Evolutionary conservation across 2,329 filamentous ascomycete genomes (phyloP).

Genomic region (Ophiostoma fasciatum): DNA sequence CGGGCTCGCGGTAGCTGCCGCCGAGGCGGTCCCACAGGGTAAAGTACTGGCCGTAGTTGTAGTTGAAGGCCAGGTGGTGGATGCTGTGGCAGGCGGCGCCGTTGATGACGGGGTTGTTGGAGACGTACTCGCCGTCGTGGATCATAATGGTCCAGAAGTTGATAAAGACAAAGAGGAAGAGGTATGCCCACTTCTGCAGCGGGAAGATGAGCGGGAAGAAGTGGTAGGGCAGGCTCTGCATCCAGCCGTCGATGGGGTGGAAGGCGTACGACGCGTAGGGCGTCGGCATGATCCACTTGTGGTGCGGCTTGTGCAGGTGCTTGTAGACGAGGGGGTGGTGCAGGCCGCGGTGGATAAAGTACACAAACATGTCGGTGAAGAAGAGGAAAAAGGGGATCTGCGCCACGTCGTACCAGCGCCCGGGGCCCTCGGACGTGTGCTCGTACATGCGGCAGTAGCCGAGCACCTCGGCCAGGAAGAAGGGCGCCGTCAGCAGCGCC

Average conservation of each 20-base stretch:
- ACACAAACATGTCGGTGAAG: conserved; percentile 84
- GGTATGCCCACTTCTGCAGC: conserved; percentile 78
- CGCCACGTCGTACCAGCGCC: conserved; percentile 58
- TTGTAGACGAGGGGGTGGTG: conserved; percentile 77
- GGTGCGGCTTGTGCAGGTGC: conserved; percentile 85
- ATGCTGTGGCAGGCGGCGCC: conserved; percentile 87
- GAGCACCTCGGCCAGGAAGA: conserved; percentile 70
- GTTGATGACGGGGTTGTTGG: conserved; percentile 83
- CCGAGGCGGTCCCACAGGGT: conserved; percentile 83
- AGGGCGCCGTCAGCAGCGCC: conserved; percentile 64
- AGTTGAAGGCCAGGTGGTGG: conserved; percentile 79
- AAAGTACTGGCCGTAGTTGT: conserved; percentile 92
- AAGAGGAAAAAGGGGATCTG: conserved; percentile 82
- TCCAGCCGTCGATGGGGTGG: conserved; percentile 83
- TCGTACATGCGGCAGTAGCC: conserved; percentile 85
- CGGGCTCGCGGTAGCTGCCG: conserved; percentile 75
- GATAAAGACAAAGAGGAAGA: conserved; percentile 77
- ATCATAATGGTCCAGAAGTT: conserved; percentile 97
- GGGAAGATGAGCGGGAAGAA: conserved; percentile 87
- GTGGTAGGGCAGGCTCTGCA: conserved; percentile 83
- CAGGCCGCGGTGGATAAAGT: conserved; percentile 78
- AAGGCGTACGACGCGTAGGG: conserved; percentile 88
- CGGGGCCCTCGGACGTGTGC: conserved; percentile 57
- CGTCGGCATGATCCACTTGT: conserved; percentile 99
- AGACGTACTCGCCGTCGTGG: conserved; percentile 86